A percentile compares a stretch with the other conserved stretches of the same genome.
phyloP scores from a whole-genome alignment of 1,284 basidiomycete genomes.

The Trametes pubescens region DNA sequence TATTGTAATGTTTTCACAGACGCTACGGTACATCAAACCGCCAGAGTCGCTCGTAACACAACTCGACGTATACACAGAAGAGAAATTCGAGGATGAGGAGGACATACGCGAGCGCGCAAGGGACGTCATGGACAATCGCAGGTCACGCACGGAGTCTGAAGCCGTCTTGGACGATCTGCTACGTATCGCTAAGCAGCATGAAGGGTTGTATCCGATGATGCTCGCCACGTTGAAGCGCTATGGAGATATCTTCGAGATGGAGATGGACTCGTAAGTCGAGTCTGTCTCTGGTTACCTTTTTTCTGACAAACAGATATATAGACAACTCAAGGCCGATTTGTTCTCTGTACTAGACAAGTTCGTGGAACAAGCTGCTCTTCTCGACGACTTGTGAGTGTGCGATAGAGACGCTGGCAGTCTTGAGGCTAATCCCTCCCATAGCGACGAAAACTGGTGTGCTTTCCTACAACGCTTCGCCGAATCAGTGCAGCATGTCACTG shows the following conservation, averaged over 20 bases:
- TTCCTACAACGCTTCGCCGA: conserved; percentile 69
- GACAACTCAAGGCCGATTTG: conserved; percentile 68
- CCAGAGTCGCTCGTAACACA: conserved; percentile 80
- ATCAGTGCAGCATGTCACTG: conserved; percentile 75
- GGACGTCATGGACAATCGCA: conserved; percentile 52
- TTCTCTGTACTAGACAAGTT: conserved; percentile 74
- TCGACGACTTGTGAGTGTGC: conserved; percentile 67
- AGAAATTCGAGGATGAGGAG: conserved; percentile 89
- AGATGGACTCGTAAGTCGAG: conserved; percentile 64
- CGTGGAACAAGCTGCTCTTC: conserved; percentile 65
- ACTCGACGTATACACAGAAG: conserved; percentile 84
- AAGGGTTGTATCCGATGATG: conserved; percentile 63
- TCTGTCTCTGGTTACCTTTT: background rate
- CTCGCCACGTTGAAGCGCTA: conserved; percentile 64
- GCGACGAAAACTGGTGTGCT: conserved; percentile 69
- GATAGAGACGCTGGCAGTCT: background rate
- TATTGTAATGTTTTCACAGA: conserved; percentile 48
- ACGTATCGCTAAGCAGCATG: conserved; percentile 62
- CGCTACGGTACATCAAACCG: conserved; percentile 77
- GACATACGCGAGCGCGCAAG: conserved; percentile 75
- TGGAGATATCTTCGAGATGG: conserved; percentile 62
- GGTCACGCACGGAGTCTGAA: conserved; percentile 57
- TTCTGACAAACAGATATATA: conserved; percentile 38
- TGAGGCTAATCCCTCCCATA: conserved; percentile 36
- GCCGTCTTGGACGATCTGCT: conserved; percentile 63